These are phyloP conservation scores for Monosporascus cannonballus DNA, from an alignment of 2,329 filamentous ascomycete species.

Conservation along the genomic window DNA sequence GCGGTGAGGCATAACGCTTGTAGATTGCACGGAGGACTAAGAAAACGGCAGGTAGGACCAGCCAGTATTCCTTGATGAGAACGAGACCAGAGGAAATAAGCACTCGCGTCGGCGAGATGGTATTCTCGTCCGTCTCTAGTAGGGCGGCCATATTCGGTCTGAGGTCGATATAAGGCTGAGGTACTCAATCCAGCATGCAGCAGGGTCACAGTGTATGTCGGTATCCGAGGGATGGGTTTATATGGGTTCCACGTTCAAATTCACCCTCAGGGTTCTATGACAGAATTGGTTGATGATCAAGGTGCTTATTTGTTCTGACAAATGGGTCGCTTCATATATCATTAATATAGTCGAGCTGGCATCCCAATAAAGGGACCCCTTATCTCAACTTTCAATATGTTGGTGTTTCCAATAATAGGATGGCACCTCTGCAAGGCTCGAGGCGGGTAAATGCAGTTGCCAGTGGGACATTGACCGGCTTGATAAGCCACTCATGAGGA, in stretches of 20 bases:
- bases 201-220: not conserved
- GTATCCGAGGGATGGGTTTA: not conserved
- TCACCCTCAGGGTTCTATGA: not conserved
- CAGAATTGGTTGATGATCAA: not conserved
- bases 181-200: not conserved
- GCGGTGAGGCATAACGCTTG: slow-evolving; percentile 27
- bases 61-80: slow-evolving; percentile 26
- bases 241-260: not conserved
- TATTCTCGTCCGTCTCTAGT: slow-evolving; percentile 14
- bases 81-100: slow-evolving; percentile 24
- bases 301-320: not conserved
- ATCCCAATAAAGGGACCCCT: not conserved
- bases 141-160: slow-evolving; percentile 5
- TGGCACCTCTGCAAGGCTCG: not conserved
- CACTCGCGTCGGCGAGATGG: slow-evolving; percentile 21
- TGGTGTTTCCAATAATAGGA: not conserved
- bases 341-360: not conserved
- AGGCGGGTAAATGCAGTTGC: too few species aligned
- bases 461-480: not conserved
- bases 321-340: not conserved
- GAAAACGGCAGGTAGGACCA: slow-evolving; percentile 22
- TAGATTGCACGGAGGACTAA: slow-evolving; percentile 23
- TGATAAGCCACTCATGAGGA: not conserved
- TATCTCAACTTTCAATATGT: not conserved
- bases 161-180: slow-evolving; percentile 2